These are phyloP conservation scores for Cladosporium sphaerospermum DNA, from an alignment of 2,329 filamentous ascomycete genomes.

Conservation along the genomic window DNA sequence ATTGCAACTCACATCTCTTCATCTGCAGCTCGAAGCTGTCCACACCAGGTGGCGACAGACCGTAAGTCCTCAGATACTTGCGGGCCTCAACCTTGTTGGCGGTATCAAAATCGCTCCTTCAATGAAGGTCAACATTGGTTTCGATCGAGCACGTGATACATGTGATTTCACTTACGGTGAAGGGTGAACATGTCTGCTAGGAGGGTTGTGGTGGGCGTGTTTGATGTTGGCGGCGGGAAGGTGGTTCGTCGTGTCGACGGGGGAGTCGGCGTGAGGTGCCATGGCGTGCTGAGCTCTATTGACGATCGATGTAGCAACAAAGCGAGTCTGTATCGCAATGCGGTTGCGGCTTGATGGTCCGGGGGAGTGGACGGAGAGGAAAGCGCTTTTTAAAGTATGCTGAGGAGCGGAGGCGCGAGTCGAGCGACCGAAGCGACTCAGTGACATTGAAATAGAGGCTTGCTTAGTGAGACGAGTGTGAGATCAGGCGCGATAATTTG, in stretches of 20 bases:
- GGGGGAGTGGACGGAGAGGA: not conserved
- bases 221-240: constrained; percentile 31
- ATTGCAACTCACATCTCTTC: constrained; percentile 41
- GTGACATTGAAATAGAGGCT: not conserved
- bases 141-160: not conserved
- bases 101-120: constrained; percentile 44
- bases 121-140: not conserved
- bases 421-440: constrained; percentile 5
- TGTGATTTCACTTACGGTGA: constrained; percentile 22
- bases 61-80: constrained; percentile 47
- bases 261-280: constrained; percentile 9
- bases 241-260: not conserved
- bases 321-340: constrained; percentile 1
- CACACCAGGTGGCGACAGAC: constrained; percentile 45
- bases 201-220: constrained; percentile 25
- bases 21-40: constrained; percentile 46
- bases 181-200: constrained; percentile 34
- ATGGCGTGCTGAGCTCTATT: not conserved
- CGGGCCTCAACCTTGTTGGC: constrained; percentile 44
- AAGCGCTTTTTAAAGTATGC: not conserved
- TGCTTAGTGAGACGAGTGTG: constrained; percentile 6
- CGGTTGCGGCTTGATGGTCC: not conserved
- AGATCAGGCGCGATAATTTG: not conserved
- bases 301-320: constrained; percentile 8
- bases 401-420: not conserved